Evolutionary conservation across 2,329 filamentous ascomycete genomes (phyloP).

Genomic region (Calonectria multiphialidica): DNA sequence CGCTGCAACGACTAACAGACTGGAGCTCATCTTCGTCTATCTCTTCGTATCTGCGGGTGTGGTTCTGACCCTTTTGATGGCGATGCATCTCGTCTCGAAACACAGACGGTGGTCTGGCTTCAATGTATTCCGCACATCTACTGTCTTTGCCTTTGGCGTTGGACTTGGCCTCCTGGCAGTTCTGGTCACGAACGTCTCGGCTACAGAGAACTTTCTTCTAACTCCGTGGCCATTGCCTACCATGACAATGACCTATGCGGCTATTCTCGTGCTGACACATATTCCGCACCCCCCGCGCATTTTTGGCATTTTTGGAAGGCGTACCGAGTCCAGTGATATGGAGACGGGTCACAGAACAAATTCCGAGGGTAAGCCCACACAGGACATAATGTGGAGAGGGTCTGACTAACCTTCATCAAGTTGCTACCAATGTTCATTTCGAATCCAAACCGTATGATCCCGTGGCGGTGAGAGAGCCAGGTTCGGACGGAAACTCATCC

Average conservation of each 20-base stretch:
- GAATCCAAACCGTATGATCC: neutral
- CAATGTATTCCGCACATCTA: slow-evolving; percentile 3
- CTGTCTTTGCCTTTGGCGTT: slow-evolving; percentile 5
- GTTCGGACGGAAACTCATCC: neutral
- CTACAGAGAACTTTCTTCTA: neutral
- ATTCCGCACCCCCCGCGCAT: slow-evolving; percentile 39
- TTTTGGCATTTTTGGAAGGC: neutral
- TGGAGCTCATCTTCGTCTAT: slow-evolving; percentile 12
- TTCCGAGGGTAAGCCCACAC: neutral
- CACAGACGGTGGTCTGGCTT: slow-evolving; percentile 9
- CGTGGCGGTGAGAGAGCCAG: neutral
- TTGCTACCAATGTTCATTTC: neutral
- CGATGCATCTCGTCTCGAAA: slow-evolving; percentile 4
- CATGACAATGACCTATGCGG: neutral
- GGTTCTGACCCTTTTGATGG: neutral
- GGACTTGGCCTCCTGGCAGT: slow-evolving; percentile 5
- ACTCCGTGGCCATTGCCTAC: slow-evolving; percentile 20
- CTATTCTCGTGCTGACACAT: slow-evolving; percentile 41
- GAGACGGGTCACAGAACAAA: neutral
- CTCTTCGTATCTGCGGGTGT: slow-evolving; percentile 6
- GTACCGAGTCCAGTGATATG: neutral
- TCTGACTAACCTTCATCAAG: neutral
- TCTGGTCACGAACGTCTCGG: neutral
- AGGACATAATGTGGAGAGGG: neutral
- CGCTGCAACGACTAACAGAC: neutral